Evolutionary conservation across 208 protist genomes (phyloP).

Genomic region (Endotrypanum monterogeii): DNA sequence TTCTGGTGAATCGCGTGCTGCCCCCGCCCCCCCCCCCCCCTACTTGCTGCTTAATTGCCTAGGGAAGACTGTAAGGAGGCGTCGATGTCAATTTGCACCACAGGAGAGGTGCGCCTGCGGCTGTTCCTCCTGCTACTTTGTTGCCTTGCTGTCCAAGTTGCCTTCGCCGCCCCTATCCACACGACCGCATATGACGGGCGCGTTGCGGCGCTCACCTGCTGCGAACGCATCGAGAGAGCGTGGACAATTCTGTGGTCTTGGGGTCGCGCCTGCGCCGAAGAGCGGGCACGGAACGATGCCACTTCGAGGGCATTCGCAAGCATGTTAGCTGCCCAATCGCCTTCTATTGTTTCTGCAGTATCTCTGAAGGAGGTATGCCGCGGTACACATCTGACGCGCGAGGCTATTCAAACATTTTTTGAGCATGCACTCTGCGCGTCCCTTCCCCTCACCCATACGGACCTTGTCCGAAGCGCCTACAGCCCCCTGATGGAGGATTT

Average conservation of each 20-base stretch:
- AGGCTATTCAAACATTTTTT: conserved; percentile 23
- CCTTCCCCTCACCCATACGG: conserved; percentile 37
- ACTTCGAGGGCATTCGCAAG: conserved; percentile 10
- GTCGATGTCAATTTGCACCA: neutral
- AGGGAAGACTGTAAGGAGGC: neutral
- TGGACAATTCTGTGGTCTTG: conserved; percentile 37
- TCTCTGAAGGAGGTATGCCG: conserved; percentile 11
- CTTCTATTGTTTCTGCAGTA: neutral
- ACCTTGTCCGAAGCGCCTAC: conserved; percentile 35
- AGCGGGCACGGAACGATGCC: neutral
- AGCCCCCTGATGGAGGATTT: conserved; percentile 35
- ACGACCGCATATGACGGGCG: neutral
- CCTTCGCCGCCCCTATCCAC: neutral
- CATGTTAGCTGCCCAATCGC: conserved; percentile 22
- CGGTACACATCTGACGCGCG: conserved; percentile 6
- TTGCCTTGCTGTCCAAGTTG: neutral
- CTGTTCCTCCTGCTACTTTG: neutral
- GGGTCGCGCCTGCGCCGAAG: conserved; percentile 24
- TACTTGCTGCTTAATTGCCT: neutral
- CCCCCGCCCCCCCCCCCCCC: no score
- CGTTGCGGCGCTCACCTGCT: conserved; percentile 30
- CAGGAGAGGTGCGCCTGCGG: neutral
- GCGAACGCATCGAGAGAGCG: conserved; percentile 34
- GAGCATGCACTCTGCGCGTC: conserved; percentile 25
- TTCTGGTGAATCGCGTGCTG: neutral